phyloP scores from a whole-genome alignment of 116 monocot genomes.

The Trichopus zeylanicus region DNA sequence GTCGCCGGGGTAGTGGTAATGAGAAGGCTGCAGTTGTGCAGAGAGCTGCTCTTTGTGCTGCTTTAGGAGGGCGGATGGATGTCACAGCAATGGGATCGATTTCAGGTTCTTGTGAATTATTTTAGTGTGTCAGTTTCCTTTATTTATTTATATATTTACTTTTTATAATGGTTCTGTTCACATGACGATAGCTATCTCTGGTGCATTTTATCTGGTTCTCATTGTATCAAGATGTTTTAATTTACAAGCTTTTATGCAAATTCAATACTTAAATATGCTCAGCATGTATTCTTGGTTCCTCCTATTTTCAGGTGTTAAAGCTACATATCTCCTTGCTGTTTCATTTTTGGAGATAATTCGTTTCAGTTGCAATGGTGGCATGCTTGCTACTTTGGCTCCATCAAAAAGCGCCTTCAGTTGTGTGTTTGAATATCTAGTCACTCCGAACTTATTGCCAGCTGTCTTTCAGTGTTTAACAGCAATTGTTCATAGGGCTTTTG shows the following conservation, averaged over 20 bases:
- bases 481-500: slow-evolving; percentile 78
- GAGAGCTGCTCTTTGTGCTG: slow-evolving; percentile 83
- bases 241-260: not conserved
- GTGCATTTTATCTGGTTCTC: not conserved
- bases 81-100: slow-evolving; percentile 81
- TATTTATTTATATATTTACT: not conserved
- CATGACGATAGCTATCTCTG: too few species aligned
- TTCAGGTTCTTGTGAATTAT: slow-evolving; percentile 51
- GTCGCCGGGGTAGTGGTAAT: slow-evolving; percentile 73
- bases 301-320: slow-evolving; percentile 74
- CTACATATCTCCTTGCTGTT: slow-evolving; percentile 93
- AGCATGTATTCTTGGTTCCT: not conserved
- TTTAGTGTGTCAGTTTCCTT: not conserved
- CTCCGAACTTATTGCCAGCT: slow-evolving; percentile 81
- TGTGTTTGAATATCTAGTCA: slow-evolving; percentile 93
- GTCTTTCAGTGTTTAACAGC: slow-evolving; percentile 93
- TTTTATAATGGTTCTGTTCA: too few species aligned
- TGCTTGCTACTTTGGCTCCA: slow-evolving; percentile 32
- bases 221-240: not conserved
- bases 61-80: slow-evolving; percentile 93
- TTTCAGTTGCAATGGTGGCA: slow-evolving; percentile 90
- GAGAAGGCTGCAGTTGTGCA: slow-evolving; percentile 81
- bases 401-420: slow-evolving; percentile 85
- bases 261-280: not conserved
- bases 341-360: slow-evolving; percentile 89